A percentile compares a stretch with the other conserved stretches of the same genome.
phyloP scores from a whole-genome alignment of 1,139 yeast species.

The Candida dubliniensis region DNA sequence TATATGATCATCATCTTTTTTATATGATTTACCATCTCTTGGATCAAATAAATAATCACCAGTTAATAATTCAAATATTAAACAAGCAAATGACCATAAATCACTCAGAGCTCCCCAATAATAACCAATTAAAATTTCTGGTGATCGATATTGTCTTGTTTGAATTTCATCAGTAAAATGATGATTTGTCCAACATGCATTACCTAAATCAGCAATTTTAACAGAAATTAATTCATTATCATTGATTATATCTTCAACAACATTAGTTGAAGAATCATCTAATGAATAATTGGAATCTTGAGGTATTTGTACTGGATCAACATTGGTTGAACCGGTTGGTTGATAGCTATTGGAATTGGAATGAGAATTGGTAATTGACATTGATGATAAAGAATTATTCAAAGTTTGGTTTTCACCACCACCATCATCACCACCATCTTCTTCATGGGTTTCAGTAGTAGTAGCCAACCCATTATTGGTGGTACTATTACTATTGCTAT shows the following conservation, averaged over 20 bases:
- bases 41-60: slow-evolving; percentile 53
- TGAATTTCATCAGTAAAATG: slow-evolving; percentile 54
- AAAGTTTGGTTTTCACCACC: slow-evolving; percentile 20
- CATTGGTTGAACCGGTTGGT: slow-evolving; percentile 14
- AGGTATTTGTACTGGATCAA: slow-evolving; percentile 27
- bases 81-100: slow-evolving; percentile 50
- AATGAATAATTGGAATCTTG: slow-evolving; percentile 10
- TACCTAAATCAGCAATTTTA: slow-evolving; percentile 52
- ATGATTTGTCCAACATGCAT: slow-evolving; percentile 51
- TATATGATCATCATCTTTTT: slow-evolving; percentile 51
- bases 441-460: slow-evolving; percentile 9
- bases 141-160: slow-evolving; percentile 50
- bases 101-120: slow-evolving; percentile 54
- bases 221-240: slow-evolving; percentile 43
- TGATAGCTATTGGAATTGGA: slow-evolving; percentile 30
- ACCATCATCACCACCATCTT: too few relatives aligned
- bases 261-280: slow-evolving; percentile 11
- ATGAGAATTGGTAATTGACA: slow-evolving; percentile 31
- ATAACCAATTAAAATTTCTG: slow-evolving; percentile 48
- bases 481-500: neutral
- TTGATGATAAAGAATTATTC: slow-evolving; percentile 43
- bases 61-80: slow-evolving; percentile 46
- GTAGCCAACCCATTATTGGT: slow-evolving; percentile 2
- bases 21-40: slow-evolving; percentile 45
- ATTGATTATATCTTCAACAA: slow-evolving; percentile 27